These are phyloP conservation scores for Penicillium tannophilum DNA, from an alignment of 495 filamentous ascomycete genomes.

Conservation along the genomic window DNA sequence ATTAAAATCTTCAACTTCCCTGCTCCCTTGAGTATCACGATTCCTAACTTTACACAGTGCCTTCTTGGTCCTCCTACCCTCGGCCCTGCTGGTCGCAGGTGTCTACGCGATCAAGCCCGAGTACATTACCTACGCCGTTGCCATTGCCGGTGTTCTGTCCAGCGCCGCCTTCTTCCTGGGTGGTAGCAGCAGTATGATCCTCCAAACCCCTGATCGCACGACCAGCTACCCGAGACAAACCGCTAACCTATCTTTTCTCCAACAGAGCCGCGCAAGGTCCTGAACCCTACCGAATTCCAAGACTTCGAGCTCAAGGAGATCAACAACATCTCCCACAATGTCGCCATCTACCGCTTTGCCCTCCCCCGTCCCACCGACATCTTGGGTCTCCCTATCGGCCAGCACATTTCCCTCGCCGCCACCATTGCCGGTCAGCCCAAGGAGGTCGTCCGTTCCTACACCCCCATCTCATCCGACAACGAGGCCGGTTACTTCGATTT, in stretches of 20 bases:
- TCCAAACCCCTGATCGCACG: conserved; percentile 6
- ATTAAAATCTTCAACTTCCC: background rate
- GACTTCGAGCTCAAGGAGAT: conserved; percentile 88
- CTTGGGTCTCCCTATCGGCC: conserved; percentile 94
- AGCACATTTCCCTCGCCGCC: conserved; percentile 95
- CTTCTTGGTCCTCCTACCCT: conserved; percentile 79
- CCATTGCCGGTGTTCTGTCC: conserved; percentile 28
- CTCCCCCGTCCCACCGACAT: conserved; percentile 77
- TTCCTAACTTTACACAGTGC: conserved; percentile 37
- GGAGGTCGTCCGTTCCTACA: conserved; percentile 94
- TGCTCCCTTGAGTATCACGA: conserved; percentile 1
- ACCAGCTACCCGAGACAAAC: conserved; percentile 2
- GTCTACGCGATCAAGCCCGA: conserved; percentile 75
- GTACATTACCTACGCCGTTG: conserved; percentile 72
- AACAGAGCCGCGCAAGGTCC: conserved; percentile 71
- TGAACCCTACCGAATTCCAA: conserved; percentile 87
- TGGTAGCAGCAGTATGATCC: conserved; percentile 27
- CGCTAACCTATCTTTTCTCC: conserved; percentile 15
- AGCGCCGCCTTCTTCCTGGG: conserved; percentile 20
- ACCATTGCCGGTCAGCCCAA: conserved; percentile 73
- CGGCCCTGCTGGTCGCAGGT: conserved; percentile 76
- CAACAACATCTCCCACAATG: conserved; percentile 93
- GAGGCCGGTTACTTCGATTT: conserved; percentile 95
- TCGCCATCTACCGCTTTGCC: conserved; percentile 93
- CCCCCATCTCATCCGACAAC: conserved; percentile 90